These are phyloP conservation scores for Fraxinus cuspidata DNA, from an alignment of 257 asterid genomes.

Conservation along the genomic window DNA sequence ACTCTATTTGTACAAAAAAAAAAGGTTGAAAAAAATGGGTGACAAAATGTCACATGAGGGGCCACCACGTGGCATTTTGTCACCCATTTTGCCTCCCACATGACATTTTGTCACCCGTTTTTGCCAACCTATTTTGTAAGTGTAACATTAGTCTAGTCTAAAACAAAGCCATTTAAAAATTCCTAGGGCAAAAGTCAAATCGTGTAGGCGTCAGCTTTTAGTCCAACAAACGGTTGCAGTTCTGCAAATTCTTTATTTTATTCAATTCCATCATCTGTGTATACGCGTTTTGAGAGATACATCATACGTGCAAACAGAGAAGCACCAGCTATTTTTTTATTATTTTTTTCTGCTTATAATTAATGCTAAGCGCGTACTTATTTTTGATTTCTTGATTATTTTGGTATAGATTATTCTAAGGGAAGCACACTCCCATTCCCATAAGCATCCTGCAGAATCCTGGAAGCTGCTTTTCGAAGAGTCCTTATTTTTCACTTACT, in stretches of 20 bases:
- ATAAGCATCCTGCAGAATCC: conserved; percentile 26
- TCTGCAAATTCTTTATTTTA: background rate
- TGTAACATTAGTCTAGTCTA: no score
- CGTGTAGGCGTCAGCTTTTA: background rate
- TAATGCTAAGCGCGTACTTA: conserved; percentile 15
- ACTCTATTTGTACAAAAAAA: no score
- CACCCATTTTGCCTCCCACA: no score
- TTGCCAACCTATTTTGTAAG: no score
- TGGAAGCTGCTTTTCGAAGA: conserved; percentile 33
- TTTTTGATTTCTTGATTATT: background rate
- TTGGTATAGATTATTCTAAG: background rate
- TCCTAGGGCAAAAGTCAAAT: background rate
- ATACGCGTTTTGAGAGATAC: conserved; percentile 26
- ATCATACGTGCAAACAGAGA: conserved; percentile 29
- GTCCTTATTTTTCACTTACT: conserved; percentile 22
- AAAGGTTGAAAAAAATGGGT: no score
- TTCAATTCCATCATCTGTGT: background rate
- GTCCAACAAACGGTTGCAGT: background rate
- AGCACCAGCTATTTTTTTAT: conserved; percentile 28
- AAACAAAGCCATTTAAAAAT: no score
- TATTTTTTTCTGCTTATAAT: background rate
- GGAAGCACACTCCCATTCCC: background rate
- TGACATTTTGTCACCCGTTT: no score
- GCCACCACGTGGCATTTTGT: no score
- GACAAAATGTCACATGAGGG: no score